Base-by-base conservation (phyloP, 2,329 filamentous ascomycete genomes). In the Ophiosphaerella narmari region DNA sequence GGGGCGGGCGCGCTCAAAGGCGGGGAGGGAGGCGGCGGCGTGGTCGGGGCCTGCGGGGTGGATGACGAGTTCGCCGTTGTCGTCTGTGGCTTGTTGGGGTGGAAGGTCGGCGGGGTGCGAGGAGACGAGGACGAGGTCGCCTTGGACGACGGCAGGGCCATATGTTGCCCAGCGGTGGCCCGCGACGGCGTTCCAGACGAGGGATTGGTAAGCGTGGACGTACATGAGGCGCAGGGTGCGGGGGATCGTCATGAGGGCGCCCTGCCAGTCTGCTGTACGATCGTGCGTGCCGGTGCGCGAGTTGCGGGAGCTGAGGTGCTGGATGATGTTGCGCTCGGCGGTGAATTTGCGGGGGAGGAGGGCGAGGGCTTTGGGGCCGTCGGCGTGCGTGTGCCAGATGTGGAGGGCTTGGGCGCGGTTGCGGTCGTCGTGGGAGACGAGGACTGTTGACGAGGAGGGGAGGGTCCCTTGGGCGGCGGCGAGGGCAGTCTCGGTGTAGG, bases 141-240 rank as follows among this genome's bases (percentile, higher is more conserved):
- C 94, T 61, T 88, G 84, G 12, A 96, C 82, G 13, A 97, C 90
- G 46, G 80, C 81, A 51, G 80, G 74, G 43, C 92, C 91, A 68
- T 88, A 88, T 2, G 84, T 77, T 36, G 86, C 83, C 88, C 91
- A 96, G 39, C 94, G 88, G 62, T 88, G 85, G 58, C 89, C 91
- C 1, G 86, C 90, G 11, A 86, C 89, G 59, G 86, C 84, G 75
- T 99, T 99, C 93, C 93, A 99, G 7, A 99, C 86, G 33, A 91
- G 83, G 5, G 90, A 96, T 73, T 99, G 94, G 74, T 97, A 97
- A 5, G 94, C 93, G 72, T 99, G 94, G 13, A 96, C 87, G 70
- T 97, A 99, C 89, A 99, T 97, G 50, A 91, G 84, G 37, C 91
- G 85, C 63, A 97, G 79, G 41, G 89, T 90, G 14, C 92, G 83